Conservation (phyloP, 352 stramenopile genomes). For the Phytophthora chlamydospora region DNA sequence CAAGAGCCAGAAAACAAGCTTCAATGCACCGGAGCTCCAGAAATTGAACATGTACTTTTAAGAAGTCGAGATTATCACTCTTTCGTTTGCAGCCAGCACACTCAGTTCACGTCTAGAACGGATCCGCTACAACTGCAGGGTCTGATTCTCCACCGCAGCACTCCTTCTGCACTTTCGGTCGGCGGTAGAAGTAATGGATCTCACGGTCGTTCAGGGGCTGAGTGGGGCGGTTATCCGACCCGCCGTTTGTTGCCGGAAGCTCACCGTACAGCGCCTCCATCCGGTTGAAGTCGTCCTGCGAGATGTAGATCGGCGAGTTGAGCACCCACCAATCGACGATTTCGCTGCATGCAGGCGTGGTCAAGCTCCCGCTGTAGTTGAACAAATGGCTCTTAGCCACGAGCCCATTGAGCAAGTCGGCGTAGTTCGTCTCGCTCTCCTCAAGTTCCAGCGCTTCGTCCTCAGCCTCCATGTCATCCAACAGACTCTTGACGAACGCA, state of each 20-base stretch:
- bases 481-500: constrained; percentile 55
- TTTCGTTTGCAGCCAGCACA: no score
- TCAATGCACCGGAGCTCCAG: no score
- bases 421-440: constrained; percentile 59
- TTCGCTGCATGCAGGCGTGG: constrained; percentile 62
- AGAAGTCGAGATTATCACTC: no score
- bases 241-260: constrained; percentile 40
- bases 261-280: constrained; percentile 44
- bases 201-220: constrained; percentile 58
- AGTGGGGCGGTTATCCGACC: constrained; percentile 53
- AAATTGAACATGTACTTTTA: no score
- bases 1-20: no score
- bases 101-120: no score
- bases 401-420: constrained; percentile 55
- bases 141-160: no score
- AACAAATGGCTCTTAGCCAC: constrained; percentile 64
- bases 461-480: constrained; percentile 44
- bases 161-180: no score
- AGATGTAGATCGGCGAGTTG: constrained; percentile 60
- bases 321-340: constrained; percentile 70
- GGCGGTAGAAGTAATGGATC: constrained; percentile 49
- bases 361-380: constrained; percentile 69
- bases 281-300: constrained; percentile 35
- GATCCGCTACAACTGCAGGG: no score
- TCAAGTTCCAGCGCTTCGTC: constrained; percentile 43